Conservation (phyloP, 2,329 filamentous ascomycete genomes). For the Leptographium wingfieldii region DNA sequence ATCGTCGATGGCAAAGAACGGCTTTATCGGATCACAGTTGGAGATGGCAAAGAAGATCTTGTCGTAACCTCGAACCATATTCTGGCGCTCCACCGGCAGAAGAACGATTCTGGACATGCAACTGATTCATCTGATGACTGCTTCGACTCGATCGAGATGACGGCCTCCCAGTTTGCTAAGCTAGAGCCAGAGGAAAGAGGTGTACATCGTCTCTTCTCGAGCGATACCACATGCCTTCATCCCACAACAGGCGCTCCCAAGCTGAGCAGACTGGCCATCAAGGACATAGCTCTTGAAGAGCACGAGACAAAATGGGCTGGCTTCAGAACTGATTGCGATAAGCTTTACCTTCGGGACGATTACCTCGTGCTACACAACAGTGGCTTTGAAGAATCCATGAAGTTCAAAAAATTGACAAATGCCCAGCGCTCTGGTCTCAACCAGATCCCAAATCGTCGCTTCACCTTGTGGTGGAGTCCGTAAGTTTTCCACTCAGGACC, state of each 20-base stretch:
- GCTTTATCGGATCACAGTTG: constrained; percentile 36
- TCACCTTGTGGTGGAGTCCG: constrained; percentile 92
- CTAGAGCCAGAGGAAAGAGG: neutral
- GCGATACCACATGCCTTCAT: neutral
- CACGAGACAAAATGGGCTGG: constrained; percentile 33
- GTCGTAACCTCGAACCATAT: constrained; percentile 26
- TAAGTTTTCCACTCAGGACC: neutral
- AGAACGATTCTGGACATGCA: neutral
- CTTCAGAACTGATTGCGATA: constrained; percentile 35
- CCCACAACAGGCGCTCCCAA: neutral
- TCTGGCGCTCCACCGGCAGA: constrained; percentile 15
- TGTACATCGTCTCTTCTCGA: neutral
- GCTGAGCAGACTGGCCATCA: constrained; percentile 23
- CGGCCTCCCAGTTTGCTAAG: neutral
- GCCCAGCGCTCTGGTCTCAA: constrained; percentile 84
- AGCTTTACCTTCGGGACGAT: constrained; percentile 35
- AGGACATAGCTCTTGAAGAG: constrained; percentile 28
- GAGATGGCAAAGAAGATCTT: constrained; percentile 26
- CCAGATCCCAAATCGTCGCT: constrained; percentile 96
- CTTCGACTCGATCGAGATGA: neutral
- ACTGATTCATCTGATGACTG: neutral
- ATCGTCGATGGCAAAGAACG: constrained; percentile 29
- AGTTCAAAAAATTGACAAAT: constrained; percentile 98
- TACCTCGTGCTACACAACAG: constrained; percentile 33
- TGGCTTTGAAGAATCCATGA: constrained; percentile 60